Percentiles rank a stretch among this genome's conserved stretches.
Conservation (phyloP, 805 yeast species). For the Candida pseudoglaebosa region DNA sequence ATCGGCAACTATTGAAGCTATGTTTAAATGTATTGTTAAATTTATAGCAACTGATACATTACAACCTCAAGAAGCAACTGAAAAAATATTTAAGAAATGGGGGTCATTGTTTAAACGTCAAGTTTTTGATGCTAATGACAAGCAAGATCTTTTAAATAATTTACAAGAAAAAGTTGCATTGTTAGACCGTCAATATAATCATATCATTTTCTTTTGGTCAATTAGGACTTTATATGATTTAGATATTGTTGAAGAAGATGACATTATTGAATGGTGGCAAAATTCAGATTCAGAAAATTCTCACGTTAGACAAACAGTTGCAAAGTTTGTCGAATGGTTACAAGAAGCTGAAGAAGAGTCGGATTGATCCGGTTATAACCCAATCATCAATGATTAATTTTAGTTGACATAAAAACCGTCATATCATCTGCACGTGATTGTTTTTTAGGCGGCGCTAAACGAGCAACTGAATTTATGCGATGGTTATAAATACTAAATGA, state of each 20-base stretch:
- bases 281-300: constrained; percentile 29
- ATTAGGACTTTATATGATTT: constrained; percentile 66
- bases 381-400: not conserved
- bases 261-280: constrained; percentile 81
- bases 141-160: constrained; percentile 60
- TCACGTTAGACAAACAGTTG: constrained; percentile 53
- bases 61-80: constrained; percentile 70
- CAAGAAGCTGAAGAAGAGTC: constrained; percentile 66
- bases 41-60: constrained; percentile 75
- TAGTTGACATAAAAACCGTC: not conserved
- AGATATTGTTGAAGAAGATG: constrained; percentile 81
- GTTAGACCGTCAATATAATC: constrained; percentile 39
- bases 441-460: not conserved
- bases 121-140: constrained; percentile 77
- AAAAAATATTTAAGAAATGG: constrained; percentile 78
- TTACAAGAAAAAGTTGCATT: constrained; percentile 43
- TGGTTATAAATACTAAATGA: not conserved
- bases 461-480: constrained; percentile 1
- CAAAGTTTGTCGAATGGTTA: constrained; percentile 83
- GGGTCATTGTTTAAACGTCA: constrained; percentile 77
- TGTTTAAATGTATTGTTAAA: constrained; percentile 65
- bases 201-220: constrained; percentile 49
- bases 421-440: not conserved
- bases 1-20: constrained; percentile 69
- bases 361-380: constrained; percentile 33